Base-by-base conservation (phyloP, 495 filamentous ascomycete genomes). In the Tuber borchii region DNA sequence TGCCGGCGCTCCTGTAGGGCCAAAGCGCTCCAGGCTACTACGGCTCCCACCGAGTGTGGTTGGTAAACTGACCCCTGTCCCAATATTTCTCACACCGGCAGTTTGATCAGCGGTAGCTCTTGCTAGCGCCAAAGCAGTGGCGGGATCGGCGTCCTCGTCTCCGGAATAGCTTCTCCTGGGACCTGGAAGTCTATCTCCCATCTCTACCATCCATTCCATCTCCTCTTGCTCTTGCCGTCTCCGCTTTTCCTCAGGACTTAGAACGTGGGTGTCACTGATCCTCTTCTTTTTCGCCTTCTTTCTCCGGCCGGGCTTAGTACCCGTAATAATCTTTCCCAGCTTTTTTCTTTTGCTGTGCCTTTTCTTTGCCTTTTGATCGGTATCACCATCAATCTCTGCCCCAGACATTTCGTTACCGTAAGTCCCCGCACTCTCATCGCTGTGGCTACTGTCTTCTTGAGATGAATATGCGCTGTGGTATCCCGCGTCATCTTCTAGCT, bases 261-360 rank as follows among this genome's bases (percentile, higher is more conserved):
- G 61, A 14, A 72, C 51, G 46, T 81, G 80, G n/a, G 77, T 48
- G 45, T 79, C 76, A 46, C 76, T 70, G 45, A 71, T 46, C 43
- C 73, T 71, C 75, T 82, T 79, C 80, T 79, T 82, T 37, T 45
- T 73, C 56, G 74, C 73, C 71, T 76, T 82, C 40, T 65, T 77
- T 39, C 70, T 71, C 43, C 39, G n/a, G 20, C 48, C 71, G 39
- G 70, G 80, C 71, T 78, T 78, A 12, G 65, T 69, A 16, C 80
- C 71, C 5, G 73, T 80, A 39, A 82, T 82, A 68, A 82, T 81
- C 6, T 78, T 72, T 34, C 76, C 77, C 3, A 82, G 46, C 48
- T 82, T 82, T 26, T 80, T 77, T 44, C 80, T 75, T n/a, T 75
- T 77, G 40, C 79, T 80, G 14, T 82, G 80, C 40, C 77, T 82